Conservation (phyloP, 164 flowering plant species). For the Chimonanthus praecox region DNA sequence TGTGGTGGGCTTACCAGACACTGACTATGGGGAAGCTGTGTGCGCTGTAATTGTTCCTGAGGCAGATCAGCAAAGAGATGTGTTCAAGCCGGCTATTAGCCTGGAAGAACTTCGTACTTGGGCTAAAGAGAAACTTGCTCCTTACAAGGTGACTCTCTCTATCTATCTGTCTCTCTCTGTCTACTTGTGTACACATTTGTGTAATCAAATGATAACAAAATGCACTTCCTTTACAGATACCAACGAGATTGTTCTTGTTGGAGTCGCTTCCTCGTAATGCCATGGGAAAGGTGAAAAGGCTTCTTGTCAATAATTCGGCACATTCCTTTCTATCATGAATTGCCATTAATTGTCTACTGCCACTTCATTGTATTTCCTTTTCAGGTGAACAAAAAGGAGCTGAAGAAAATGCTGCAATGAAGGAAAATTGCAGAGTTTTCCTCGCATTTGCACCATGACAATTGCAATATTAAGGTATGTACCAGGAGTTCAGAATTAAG, state of each 20-base stretch:
- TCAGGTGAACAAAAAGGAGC: conserved; percentile 66
- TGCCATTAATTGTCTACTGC: neutral
- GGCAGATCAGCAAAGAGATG: conserved; percentile 42
- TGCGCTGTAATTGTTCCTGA: conserved; percentile 69
- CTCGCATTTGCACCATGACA: neutral
- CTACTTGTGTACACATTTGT: neutral
- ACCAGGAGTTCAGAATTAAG: neutral
- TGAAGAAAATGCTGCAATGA: conserved; percentile 19
- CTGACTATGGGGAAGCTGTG: conserved; percentile 82
- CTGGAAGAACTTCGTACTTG: conserved; percentile 69
- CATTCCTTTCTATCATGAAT: neutral
- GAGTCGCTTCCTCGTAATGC: conserved; percentile 87
- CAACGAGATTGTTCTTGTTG: conserved; percentile 74
- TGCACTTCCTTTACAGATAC: conserved; percentile 40
- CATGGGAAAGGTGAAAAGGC: conserved; percentile 78
- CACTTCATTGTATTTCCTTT: neutral
- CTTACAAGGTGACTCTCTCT: conserved; percentile 65
- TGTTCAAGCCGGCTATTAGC: conserved; percentile 58
- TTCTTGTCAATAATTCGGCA: neutral
- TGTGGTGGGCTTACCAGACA: conserved; percentile 86
- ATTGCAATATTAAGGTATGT: too few species aligned
- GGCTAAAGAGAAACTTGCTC: conserved; percentile 95
- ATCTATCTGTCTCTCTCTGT: neutral
- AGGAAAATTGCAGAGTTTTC: neutral
- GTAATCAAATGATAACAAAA: neutral